Percentiles rank a stretch among this genome's conserved stretches.
Evolutionary conservation across 1,284 basidiomycete species (phyloP).

Genomic region (Gomphus bonarii): DNA sequence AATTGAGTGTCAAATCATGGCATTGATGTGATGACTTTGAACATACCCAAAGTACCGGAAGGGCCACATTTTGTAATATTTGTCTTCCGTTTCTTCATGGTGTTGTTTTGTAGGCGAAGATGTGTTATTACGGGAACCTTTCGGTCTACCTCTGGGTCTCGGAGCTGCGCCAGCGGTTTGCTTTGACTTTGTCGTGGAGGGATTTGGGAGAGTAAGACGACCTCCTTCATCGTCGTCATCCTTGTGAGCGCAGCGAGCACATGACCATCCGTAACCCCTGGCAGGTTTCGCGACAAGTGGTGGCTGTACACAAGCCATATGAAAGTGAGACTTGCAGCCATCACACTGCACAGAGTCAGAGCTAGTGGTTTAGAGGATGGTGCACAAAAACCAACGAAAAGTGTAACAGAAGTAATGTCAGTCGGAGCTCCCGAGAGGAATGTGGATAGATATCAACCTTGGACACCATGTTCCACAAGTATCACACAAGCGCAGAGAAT

Average conservation of each 20-base stretch:
- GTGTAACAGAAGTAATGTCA: constrained; percentile 11
- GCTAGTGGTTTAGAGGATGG: constrained; percentile 30
- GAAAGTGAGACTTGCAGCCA: constrained; percentile 88
- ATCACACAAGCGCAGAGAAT: constrained; percentile 75
- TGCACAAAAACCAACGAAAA: not conserved
- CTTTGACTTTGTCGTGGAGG: constrained; percentile 44
- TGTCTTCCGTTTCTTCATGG: constrained; percentile 67
- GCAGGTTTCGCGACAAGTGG: constrained; percentile 93
- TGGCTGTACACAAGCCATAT: constrained; percentile 91
- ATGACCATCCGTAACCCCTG: constrained; percentile 96
- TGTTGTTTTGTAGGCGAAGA: constrained; percentile 53
- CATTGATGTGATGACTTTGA: constrained; percentile 1
- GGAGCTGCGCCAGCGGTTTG: constrained; percentile 52
- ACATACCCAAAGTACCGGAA: constrained; percentile 93
- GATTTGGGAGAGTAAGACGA: constrained; percentile 28
- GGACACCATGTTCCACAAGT: constrained; percentile 85
- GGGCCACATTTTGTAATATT: constrained; percentile 90
- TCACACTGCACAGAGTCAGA: constrained; percentile 90
- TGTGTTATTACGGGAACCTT: constrained; percentile 7
- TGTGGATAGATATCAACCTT: constrained; percentile 41
- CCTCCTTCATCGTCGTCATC: constrained; percentile 49
- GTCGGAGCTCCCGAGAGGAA: constrained; percentile 10
- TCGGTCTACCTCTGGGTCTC: constrained; percentile 5
- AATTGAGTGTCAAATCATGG: constrained; percentile 13
- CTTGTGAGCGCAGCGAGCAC: constrained; percentile 89